A percentile compares a stretch with the other conserved stretches of the same genome.
phyloP scores from a whole-genome alignment of 371 early-diverging fungal genomes.

The Rhizopus arrhizus region DNA sequence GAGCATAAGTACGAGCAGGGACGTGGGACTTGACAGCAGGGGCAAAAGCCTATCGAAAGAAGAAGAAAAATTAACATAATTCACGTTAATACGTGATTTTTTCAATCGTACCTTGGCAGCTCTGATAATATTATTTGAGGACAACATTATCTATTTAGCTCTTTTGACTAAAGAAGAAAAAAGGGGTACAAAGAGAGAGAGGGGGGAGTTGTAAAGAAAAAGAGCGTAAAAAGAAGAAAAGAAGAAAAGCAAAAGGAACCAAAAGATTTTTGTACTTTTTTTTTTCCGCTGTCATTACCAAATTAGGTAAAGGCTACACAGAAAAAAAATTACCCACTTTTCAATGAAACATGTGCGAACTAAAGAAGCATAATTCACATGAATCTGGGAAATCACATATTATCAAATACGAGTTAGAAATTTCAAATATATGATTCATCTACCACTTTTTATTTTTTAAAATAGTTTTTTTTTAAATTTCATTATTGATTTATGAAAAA shows the following conservation, averaged over 20 bases:
- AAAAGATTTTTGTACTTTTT: conserved; percentile 28
- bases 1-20: conserved; percentile 51
- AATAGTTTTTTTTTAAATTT: not conserved
- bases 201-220: conserved; percentile 17
- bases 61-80: not conserved
- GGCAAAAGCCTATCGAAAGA: conserved; percentile 30
- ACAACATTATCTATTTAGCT: conserved; percentile 33
- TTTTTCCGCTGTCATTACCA: conserved; percentile 64
- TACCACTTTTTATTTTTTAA: not conserved
- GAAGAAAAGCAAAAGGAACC: conserved; percentile 17
- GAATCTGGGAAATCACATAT: conserved; percentile 24
- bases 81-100: not conserved
- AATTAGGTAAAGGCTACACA: conserved; percentile 45
- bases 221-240: conserved; percentile 16
- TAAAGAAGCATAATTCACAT: conserved; percentile 29
- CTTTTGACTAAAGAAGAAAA: conserved; percentile 16
- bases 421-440: too few relatives aligned
- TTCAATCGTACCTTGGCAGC: conserved; percentile 32
- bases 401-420: conserved; percentile 1
- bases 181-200: conserved; percentile 18
- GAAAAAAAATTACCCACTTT: conserved; percentile 17
- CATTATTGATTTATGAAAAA: not conserved
- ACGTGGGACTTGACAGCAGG: conserved; percentile 34
- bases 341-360: conserved; percentile 25
- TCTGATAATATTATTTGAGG: conserved; percentile 35